Conservation (phyloP, 495 filamentous ascomycete species). For the Rhizodiscina lignyota region DNA sequence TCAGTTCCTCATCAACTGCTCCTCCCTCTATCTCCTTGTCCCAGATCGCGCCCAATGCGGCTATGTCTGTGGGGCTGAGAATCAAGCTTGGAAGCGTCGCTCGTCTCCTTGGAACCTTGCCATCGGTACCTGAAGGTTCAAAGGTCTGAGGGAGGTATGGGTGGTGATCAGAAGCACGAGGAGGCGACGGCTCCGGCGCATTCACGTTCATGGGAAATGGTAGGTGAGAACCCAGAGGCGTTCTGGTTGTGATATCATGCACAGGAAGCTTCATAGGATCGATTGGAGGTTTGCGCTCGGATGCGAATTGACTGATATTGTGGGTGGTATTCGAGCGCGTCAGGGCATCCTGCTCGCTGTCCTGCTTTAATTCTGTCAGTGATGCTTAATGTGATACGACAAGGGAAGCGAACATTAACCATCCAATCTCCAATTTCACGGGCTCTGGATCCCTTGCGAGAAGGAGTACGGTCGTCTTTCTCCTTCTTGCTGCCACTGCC, state of each 20-base stretch:
- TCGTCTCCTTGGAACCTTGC: constrained; percentile 3
- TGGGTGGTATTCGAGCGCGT: not conserved
- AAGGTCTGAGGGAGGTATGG: constrained; percentile 10
- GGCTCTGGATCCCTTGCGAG: not conserved
- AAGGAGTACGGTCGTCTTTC: constrained; percentile 7
- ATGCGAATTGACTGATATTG: not conserved
- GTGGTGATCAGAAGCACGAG: not conserved
- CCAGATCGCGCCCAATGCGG: not conserved
- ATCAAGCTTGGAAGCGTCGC: constrained; percentile 13
- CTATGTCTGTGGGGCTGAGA: constrained; percentile 6
- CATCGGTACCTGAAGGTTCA: not conserved
- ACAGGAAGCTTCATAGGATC: not conserved
- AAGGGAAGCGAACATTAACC: not conserved
- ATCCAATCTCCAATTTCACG: not conserved
- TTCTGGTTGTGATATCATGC: constrained; percentile 9
- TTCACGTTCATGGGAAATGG: constrained; percentile 19
- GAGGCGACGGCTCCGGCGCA: constrained; percentile 12
- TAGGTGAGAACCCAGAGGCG: constrained; percentile 13
- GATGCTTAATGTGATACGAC: too few relatives aligned
- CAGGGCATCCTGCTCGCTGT: not conserved
- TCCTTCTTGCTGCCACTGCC: constrained; percentile 6
- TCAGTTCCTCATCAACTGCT: not conserved
- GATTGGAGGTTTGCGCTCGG: not conserved
- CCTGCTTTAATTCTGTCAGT: too few relatives aligned
- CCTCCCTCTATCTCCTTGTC: not conserved